phyloP scores from a whole-genome alignment of 371 early-diverging fungal species.

The Nematocida homosporus region DNA sequence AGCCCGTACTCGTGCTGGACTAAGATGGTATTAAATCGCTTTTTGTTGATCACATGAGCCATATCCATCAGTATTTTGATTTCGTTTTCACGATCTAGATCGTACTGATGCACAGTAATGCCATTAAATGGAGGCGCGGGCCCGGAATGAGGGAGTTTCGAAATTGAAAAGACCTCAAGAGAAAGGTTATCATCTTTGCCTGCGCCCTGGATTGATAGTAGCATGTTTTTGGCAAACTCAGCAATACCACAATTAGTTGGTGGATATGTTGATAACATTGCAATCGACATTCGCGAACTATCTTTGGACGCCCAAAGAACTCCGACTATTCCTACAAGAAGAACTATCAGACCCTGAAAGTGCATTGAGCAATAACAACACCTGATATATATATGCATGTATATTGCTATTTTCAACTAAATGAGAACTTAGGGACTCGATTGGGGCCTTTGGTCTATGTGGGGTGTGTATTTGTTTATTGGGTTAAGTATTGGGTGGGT shows the following conservation, averaged over 20 bases:
- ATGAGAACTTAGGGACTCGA: too few relatives aligned
- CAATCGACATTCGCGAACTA: too few relatives aligned
- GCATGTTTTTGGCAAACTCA: slow-evolving; percentile 26
- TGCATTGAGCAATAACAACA: too few relatives aligned
- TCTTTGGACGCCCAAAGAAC: too few relatives aligned
- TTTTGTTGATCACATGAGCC: slow-evolving; percentile 1
- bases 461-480: too few relatives aligned
- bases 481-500: too few relatives aligned
- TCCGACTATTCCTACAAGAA: too few relatives aligned
- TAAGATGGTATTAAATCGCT: neutral
- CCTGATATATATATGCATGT: too few relatives aligned
- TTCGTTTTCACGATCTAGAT: neutral
- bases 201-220: neutral
- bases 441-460: too few relatives aligned
- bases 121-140: neutral
- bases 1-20: slow-evolving; percentile 21
- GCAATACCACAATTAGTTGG: slow-evolving; percentile 27
- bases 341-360: too few relatives aligned
- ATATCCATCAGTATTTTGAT: neutral
- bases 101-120: neutral
- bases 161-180: slow-evolving; percentile 2
- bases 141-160: neutral
- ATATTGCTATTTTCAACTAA: too few relatives aligned
- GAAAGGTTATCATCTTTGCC: neutral
- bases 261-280: slow-evolving; percentile 24